Base-by-base conservation (phyloP, 2,329 filamentous ascomycete species). In the Penicillium sp. region DNA sequence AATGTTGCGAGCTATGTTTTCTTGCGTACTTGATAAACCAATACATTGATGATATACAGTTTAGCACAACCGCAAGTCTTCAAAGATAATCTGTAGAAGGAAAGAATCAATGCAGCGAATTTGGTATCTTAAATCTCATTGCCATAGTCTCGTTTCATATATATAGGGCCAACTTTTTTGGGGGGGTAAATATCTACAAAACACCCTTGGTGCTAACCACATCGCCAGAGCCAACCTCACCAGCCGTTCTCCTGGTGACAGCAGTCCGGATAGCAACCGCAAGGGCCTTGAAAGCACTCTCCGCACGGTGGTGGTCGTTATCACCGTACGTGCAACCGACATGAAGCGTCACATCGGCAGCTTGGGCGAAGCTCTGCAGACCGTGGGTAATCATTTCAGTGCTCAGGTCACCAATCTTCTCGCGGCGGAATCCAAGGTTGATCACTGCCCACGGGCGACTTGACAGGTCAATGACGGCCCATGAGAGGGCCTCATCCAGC, bases 311-410 rank as follows among this genome's bases (percentile, higher is more conserved):
- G 76, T 97, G 94, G 77, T 97, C 94, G 76, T 97, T 99, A 59
- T 89, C 85, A 48, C 94, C 94, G 60, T 91, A 85, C 52, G 96
- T 77, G 76, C 91, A 95, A 77, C 97, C 91, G 55, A 99, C 91
- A 79, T 99, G 94, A 70, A 97, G 79, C n/a, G 94, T 99, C 49
- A 97, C 83, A 23, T 91, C 88, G 3, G 92, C 91, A 9, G 86
- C 90, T 79, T 95, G 90, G 37, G 93, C 92, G 76, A 97, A 99
- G 78, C 89, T 94, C 81, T 96, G 87, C 71, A 99, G 75, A 64
- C 92, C 96, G 80, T 99, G 94, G 42, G 93, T 92, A 37, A 99
- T 87, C 94, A 99, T 99, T 83, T 99, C 93, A 67, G 87, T 90
- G 79, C 89, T 93, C 64, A 99, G 79, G 71, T 94, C 91, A 53